Percentiles rank a stretch among this genome's conserved stretches.
Evolutionary conservation across 202 grass and related monocot species (phyloP).

Genomic region (Hordeum pubiflorum): DNA sequence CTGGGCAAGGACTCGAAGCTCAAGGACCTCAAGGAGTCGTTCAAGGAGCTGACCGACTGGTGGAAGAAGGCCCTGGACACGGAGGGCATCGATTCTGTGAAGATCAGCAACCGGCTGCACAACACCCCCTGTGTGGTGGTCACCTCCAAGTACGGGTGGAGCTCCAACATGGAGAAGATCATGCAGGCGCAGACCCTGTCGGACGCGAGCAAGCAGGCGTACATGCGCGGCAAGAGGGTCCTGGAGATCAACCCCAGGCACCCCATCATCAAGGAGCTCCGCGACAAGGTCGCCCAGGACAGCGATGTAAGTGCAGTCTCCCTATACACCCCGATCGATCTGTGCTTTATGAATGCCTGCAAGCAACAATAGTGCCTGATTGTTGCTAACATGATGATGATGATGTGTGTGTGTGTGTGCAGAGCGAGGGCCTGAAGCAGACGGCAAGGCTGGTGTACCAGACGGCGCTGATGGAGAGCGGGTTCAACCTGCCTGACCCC

Average conservation of each 20-base stretch:
- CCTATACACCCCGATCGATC: no score
- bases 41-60: conserved; percentile 91
- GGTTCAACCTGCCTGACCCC: conserved; percentile 66
- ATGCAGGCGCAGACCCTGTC: conserved; percentile 90
- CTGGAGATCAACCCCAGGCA: conserved; percentile 95
- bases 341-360: neutral
- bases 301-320: conserved; percentile 35
- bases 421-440: conserved; percentile 59
- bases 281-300: conserved; percentile 77
- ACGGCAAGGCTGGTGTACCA: conserved; percentile 88
- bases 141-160: conserved; percentile 90
- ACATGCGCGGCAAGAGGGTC: conserved; percentile 86
- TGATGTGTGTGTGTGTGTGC: neutral
- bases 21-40: conserved; percentile 94
- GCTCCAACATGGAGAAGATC: conserved; percentile 99
- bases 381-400: no score
- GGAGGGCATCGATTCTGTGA: conserved; percentile 84
- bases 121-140: conserved; percentile 83
- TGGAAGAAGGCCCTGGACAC: conserved; percentile 78
- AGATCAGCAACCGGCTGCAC: conserved; percentile 84
- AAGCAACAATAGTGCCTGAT: neutral
- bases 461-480: conserved; percentile 94
- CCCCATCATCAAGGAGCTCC: conserved; percentile 95
- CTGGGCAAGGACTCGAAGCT: conserved; percentile 89
- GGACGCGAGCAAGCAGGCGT: conserved; percentile 78